Percentiles rank a stretch among this genome's conserved stretches.
These are phyloP conservation scores for Beauveria medogensis DNA, from an alignment of 2,329 filamentous ascomycete genomes.

Conservation along the genomic window DNA sequence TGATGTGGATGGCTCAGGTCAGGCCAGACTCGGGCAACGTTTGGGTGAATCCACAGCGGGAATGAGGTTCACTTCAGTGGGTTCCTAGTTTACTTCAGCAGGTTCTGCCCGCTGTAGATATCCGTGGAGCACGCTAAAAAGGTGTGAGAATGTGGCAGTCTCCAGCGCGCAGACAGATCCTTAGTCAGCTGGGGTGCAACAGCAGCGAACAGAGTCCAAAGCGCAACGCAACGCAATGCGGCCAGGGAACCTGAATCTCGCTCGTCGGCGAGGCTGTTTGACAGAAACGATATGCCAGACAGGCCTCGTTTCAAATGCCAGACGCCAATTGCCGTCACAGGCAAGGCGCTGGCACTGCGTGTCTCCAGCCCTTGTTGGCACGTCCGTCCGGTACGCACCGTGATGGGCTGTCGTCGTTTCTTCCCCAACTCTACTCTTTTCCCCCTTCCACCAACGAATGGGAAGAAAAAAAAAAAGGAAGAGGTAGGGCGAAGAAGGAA, in stretches of 20 bases:
- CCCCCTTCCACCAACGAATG: conserved; percentile 8
- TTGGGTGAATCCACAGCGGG: not conserved
- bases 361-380: too few species aligned
- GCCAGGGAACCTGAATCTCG: not conserved
- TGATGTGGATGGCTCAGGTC: not conserved
- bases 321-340: not conserved
- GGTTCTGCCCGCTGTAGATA: not conserved
- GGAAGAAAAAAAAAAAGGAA: conserved; percentile 1
- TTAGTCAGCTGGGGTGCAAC: conserved; percentile 4
- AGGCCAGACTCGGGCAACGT: not conserved
- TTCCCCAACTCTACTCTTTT: not conserved
- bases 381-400: not conserved
- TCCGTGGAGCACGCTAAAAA: not conserved
- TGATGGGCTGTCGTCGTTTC: not conserved
- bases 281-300: not conserved
- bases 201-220: not conserved
- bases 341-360: not conserved
- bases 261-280: not conserved
- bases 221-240: too few species aligned
- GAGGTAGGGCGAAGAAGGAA: not conserved
- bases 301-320: not conserved
- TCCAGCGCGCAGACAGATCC: not conserved
- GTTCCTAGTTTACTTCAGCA: not conserved
- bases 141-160: not conserved
- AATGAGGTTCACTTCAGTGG: not conserved